Evolutionary conservation across 1,284 basidiomycete genomes (phyloP).

Genomic region (Ceratobasidium papillatum): DNA sequence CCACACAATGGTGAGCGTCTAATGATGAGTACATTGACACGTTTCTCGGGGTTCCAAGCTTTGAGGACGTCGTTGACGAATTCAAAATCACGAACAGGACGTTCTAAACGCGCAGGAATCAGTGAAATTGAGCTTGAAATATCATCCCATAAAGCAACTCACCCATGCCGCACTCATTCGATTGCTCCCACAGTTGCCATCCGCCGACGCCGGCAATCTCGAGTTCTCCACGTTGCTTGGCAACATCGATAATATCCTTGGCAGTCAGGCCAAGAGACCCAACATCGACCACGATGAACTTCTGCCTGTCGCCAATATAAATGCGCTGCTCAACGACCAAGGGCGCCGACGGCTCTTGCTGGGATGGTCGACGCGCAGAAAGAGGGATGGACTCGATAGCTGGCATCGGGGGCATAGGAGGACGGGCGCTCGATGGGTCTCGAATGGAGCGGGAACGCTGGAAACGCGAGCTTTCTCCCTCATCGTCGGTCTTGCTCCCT

Average conservation of each 20-base stretch:
- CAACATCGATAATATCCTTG: conserved; percentile 67
- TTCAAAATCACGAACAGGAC: conserved; percentile 86
- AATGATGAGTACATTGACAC: conserved; percentile 78
- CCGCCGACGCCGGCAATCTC: conserved; percentile 53
- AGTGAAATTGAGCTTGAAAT: conserved; percentile 15
- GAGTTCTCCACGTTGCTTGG: conserved; percentile 64
- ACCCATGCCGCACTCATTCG: conserved; percentile 88
- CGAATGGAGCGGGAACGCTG: conserved; percentile 31
- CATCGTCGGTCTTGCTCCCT: conserved; percentile 37
- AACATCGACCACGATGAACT: conserved; percentile 74
- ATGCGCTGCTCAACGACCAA: conserved; percentile 62
- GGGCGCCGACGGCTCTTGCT: conserved; percentile 9
- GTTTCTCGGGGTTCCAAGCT: conserved; percentile 84
- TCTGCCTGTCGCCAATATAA: conserved; percentile 76
- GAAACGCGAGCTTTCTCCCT: conserved; percentile 31
- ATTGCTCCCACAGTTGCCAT: conserved; percentile 83
- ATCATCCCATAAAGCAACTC: conserved; percentile 48
- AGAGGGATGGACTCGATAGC: conserved; percentile 30
- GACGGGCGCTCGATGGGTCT: conserved; percentile 12
- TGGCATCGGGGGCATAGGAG: conserved; percentile 35
- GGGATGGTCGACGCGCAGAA: conserved; percentile 12
- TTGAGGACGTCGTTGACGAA: conserved; percentile 73
- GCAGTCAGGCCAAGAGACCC: conserved; percentile 64
- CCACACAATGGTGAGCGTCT: conserved; percentile 67
- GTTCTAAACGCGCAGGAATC: conserved; percentile 61